Evolutionary conservation across 1,284 basidiomycete species (phyloP).

Genomic region (Marasmius tenuissimus): DNA sequence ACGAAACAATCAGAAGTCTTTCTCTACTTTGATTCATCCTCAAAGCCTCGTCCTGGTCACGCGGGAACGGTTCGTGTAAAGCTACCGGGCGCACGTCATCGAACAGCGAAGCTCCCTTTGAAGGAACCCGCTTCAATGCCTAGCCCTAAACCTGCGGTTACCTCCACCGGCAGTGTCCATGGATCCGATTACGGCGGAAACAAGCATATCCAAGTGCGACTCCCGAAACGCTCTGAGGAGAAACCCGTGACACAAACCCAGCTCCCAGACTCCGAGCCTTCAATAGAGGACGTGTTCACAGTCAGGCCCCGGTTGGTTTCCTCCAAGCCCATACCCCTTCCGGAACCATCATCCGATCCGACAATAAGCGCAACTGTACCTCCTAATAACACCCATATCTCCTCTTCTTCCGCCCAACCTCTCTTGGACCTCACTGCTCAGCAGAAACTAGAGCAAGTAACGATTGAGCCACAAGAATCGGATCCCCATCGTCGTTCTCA

Average conservation of each 20-base stretch:
- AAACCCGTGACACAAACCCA: slow-evolving; percentile 26
- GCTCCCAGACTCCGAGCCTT: slow-evolving; percentile 33
- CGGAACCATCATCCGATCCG: slow-evolving; percentile 20
- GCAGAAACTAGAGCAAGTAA: slow-evolving; percentile 41
- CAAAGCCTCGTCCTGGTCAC: slow-evolving; percentile 57
- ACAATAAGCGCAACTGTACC: slow-evolving; percentile 14
- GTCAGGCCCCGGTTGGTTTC: slow-evolving; percentile 46
- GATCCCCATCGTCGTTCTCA: slow-evolving; percentile 39
- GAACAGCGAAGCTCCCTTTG: slow-evolving; percentile 23
- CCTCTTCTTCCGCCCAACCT: slow-evolving; percentile 16
- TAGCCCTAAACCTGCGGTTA: slow-evolving; percentile 13
- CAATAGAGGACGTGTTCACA: slow-evolving; percentile 55
- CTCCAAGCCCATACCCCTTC: slow-evolving; percentile 30
- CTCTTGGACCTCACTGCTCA: slow-evolving; percentile 26
- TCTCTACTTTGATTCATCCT: slow-evolving; percentile 59
- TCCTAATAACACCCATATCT: slow-evolving; percentile 16
- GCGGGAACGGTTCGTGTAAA: slow-evolving; percentile 57
- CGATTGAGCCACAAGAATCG: slow-evolving; percentile 29
- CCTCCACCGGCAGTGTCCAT: slow-evolving; percentile 19
- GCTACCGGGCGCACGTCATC: slow-evolving; percentile 46
- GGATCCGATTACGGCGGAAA: slow-evolving; percentile 42
- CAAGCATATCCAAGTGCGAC: slow-evolving; percentile 47
- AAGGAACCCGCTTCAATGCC: slow-evolving; percentile 8
- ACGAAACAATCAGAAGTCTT: slow-evolving; percentile 76
- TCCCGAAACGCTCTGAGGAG: slow-evolving; percentile 44